Evolutionary conservation across 768 basidiomycete genomes (phyloP).

Genomic region (Boletellus sp.): DNA sequence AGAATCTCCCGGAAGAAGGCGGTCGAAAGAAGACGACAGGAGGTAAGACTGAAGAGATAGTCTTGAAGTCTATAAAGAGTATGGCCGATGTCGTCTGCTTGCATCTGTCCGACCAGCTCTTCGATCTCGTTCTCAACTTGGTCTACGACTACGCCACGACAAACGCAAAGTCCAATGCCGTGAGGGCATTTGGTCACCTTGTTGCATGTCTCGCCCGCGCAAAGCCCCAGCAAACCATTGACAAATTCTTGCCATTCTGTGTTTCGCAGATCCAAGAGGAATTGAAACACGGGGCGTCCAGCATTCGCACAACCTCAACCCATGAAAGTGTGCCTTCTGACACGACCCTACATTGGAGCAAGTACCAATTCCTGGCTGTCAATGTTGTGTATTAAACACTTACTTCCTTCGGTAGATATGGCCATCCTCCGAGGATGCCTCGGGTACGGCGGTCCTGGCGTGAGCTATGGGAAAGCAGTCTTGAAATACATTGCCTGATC

Average conservation of each 20-base stretch:
- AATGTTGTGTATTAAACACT: not conserved
- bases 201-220: slow-evolving; percentile 81
- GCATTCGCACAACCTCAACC: slow-evolving; percentile 73
- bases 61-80: slow-evolving; percentile 74
- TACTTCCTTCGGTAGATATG: slow-evolving; percentile 49
- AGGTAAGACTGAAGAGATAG: slow-evolving; percentile 72
- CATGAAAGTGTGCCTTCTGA: slow-evolving; percentile 75
- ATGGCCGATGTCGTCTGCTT: slow-evolving; percentile 79
- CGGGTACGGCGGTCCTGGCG: slow-evolving; percentile 64
- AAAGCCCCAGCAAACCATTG: slow-evolving; percentile 69
- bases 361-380: slow-evolving; percentile 22
- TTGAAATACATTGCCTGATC: not conserved
- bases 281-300: slow-evolving; percentile 86
- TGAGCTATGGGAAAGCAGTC: slow-evolving; percentile 31
- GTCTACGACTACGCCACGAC: slow-evolving; percentile 86
- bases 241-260: slow-evolving; percentile 79
- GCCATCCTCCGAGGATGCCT: slow-evolving; percentile 79
- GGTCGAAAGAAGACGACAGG: slow-evolving; percentile 83
- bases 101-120: slow-evolving; percentile 60
- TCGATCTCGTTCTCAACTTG: slow-evolving; percentile 81
- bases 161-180: slow-evolving; percentile 88
- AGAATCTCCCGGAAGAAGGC: slow-evolving; percentile 93
- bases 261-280: slow-evolving; percentile 76
- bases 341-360: slow-evolving; percentile 92
- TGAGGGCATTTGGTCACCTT: slow-evolving; percentile 84